A percentile compares a stretch with the other conserved stretches of the same genome.
Evolutionary conservation across 257 asterid genomes (phyloP).

Genomic region (Ilex asprella): DNA sequence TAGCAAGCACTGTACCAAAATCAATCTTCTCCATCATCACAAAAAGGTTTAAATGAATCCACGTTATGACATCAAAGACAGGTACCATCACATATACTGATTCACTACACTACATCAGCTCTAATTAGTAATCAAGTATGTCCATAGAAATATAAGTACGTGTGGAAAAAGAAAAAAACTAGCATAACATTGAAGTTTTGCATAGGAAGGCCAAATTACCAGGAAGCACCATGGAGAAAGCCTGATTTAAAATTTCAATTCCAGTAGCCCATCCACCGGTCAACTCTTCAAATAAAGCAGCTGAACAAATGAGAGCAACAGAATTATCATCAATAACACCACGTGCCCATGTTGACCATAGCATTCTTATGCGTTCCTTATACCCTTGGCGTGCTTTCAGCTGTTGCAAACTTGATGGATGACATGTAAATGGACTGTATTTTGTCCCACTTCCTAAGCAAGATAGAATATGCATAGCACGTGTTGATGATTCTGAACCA

Average conservation of each 20-base stretch:
- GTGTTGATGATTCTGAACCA: slow-evolving; percentile 42
- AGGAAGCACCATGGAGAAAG: slow-evolving; percentile 93
- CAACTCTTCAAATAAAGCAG: slow-evolving; percentile 84
- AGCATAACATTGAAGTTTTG: neutral
- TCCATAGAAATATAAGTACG: neutral
- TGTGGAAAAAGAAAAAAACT: neutral
- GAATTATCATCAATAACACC: slow-evolving; percentile 74
- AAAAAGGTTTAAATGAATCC: too few species aligned
- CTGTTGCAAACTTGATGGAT: slow-evolving; percentile 56
- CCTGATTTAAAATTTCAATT: slow-evolving; percentile 56
- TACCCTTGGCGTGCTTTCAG: slow-evolving; percentile 94
- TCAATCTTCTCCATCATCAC: too few species aligned
- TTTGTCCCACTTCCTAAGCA: slow-evolving; percentile 75
- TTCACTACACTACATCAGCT: too few species aligned
- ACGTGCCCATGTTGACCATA: slow-evolving; percentile 61
- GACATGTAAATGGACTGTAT: slow-evolving; percentile 62
- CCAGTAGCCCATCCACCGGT: slow-evolving; percentile 72
- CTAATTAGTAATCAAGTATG: too few species aligned
- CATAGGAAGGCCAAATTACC: slow-evolving; percentile 33
- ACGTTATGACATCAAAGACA: too few species aligned
- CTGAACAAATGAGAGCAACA: slow-evolving; percentile 69
- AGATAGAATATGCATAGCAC: slow-evolving; percentile 84
- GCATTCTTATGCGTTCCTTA: slow-evolving; percentile 58
- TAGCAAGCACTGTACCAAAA: too few species aligned
- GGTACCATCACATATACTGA: too few species aligned